Base-by-base conservation (phyloP, 176 grass and related monocot genomes). In the Raddia guianensis region DNA sequence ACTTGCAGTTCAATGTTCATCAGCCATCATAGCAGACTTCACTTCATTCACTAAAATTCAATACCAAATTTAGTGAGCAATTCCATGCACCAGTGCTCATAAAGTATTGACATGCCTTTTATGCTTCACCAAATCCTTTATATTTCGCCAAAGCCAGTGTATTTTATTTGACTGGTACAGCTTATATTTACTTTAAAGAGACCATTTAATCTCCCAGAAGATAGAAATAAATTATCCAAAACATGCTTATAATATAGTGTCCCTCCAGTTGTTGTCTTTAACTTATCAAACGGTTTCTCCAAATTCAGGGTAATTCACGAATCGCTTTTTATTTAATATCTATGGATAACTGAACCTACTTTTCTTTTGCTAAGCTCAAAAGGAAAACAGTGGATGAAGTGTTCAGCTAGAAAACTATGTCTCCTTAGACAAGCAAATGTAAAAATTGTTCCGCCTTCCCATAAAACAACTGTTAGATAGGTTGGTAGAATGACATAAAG, bases 1-100 rank as follows among this genome's bases (percentile, higher is more conserved):
- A 63, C 19, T 48, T 77, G 8, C 13, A 34, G 12, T 34, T 15
- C 21, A 49, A 56, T 46, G 37, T 9, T 18, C 15, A 72, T 40
- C 37, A 40, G 37, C 37, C 37, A 40, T 18, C 2, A 9, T 8
- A 47, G 16, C 49, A 40, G 46, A 20, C 2, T 75, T 57, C 9
- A 46, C 20, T 54, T n/a, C 43, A 57, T 83, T 83, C 81, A 83
- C 27, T 67, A 32, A 10, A 34, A 19, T 55, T 83, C 61, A 75
- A 67, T 7, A 67, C 14, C 20, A 86, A 80, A 74, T 67, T 32
- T 59, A 4, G 16, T 14, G 60, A 74, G 8, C 18, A 46, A 15
- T 74, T 13, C 33, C 32, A 11, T 18, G 8, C 54, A 56, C n/a
- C 5, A 11, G 58, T 6, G 45, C 33, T 56, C 51, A 59, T 47